Evolutionary conservation across 345 rosid genomes (phyloP).

Genomic region (Triadica sebifera): DNA sequence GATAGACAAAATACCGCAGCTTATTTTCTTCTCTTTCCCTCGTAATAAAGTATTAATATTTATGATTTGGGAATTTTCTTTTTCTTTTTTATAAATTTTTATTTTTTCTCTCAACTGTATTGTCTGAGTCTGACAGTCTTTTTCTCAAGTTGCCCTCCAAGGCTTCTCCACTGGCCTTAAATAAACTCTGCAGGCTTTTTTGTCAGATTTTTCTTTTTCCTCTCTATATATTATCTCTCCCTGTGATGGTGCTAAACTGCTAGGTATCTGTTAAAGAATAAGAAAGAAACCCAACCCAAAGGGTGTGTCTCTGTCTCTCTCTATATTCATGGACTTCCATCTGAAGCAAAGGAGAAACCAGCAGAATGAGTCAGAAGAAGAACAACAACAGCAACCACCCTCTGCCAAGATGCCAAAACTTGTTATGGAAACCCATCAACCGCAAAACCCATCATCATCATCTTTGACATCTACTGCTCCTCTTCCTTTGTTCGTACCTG

Average conservation of each 20-base stretch:
- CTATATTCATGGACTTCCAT: slow-evolving; percentile 76
- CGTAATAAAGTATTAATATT: background rate
- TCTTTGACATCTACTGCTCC: slow-evolving; percentile 47
- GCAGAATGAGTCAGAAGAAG: slow-evolving; percentile 49
- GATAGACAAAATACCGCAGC: background rate
- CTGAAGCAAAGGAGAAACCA: slow-evolving; percentile 91
- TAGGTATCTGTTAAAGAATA: slow-evolving; percentile 20
- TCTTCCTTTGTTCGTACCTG: slow-evolving; percentile 76
- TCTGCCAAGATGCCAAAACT: slow-evolving; percentile 75
- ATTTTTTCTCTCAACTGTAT: slow-evolving; percentile 44
- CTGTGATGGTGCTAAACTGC: slow-evolving; percentile 22
- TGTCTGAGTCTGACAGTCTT: slow-evolving; percentile 54
- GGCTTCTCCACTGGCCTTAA: slow-evolving; percentile 45
- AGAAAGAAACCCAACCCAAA: slow-evolving; percentile 33
- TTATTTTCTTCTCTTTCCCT: background rate
- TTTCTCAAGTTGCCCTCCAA: slow-evolving; percentile 39
- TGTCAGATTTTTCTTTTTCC: background rate
- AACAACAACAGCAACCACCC: slow-evolving; percentile 32
- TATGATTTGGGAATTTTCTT: background rate
- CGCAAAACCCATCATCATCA: too few species aligned
- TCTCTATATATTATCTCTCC: slow-evolving; percentile 16
- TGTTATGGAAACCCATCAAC: slow-evolving; percentile 39
- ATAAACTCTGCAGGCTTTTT: slow-evolving; percentile 54
- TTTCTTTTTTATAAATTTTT: background rate
- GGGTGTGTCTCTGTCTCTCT: slow-evolving; percentile 29